Evolutionary conservation across 352 stramenopile species (phyloP), one percentile per base, ranked within the genome.

Genomic region (Globisporangium iwayamae): DNA sequence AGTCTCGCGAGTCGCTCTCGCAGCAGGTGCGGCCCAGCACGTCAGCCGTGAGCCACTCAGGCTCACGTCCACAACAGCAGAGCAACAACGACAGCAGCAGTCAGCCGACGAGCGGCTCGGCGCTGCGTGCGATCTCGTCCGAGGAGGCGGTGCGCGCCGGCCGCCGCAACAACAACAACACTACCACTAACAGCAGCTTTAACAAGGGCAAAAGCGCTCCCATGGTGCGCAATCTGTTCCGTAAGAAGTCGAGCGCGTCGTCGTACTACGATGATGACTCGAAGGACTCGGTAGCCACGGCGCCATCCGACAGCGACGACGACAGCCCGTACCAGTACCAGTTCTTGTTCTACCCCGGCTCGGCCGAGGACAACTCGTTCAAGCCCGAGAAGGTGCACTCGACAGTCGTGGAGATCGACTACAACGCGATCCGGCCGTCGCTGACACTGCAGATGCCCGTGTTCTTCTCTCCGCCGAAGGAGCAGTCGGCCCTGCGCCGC

Each of bases 321-420:
- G 60, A 65, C 1, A 56, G 20, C 22, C 65, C 57, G 18, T 50
- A 66, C 18, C 73, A 46, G 10, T 56, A 76, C 30, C 71, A 73
- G 25, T 92, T 90, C 60, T 54, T 88, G 20, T 85, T 92, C 60
- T 92, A 82, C 58, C 66, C 79, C 7, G 83, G 83, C 20, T 89
- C 69, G n/a, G 83, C 87, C 7, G 54, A 65, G 7, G 72, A 83
- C 55, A 71, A 63, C 34, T 68, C 73, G 46, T 88, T 88, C 62
- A 69, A 85, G 68, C 80, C 75, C 6, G 70, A 77, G 34, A 63
- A 79, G 30, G 48, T 67, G 14, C 62, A 76, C 3, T 80, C 70
- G 32, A 65, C 70, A 20, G 64, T 80, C 30, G 65, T 71, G 28
- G 66, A 74, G 45, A 64, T 89, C 43, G 71, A 90, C 8, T 70